Evolutionary conservation across 23 red algal species (phyloP), one percentile per base, ranked within the genome.

Genomic region (Rhodosorus marinus): DNA sequence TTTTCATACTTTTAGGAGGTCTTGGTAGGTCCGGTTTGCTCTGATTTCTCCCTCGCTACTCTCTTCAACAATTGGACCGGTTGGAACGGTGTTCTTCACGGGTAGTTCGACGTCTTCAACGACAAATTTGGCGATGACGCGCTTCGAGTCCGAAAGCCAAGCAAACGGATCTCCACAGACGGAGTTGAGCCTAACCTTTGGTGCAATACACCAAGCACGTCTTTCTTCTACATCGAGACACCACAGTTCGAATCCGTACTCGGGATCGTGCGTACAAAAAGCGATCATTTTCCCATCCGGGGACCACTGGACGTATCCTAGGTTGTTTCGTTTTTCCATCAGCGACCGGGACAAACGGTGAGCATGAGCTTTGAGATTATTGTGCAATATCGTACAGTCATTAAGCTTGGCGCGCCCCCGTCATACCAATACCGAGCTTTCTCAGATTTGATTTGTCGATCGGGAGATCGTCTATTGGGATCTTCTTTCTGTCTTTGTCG

Each of bases 231-330:
- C 73, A 25, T 93, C 76, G 23, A 62, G 47, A 19, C 59, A 49
- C 75, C 76, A 93, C 25, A 93, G 55, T 19, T 93, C 75, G 15
- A 93, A 42, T 22, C 86, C 86, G 24, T 60, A 35, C 8, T 68
- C 34, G 14, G 75, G 86, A 38, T 69, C 34, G 29, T 70, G 83
- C 17, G 70, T 30, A 56, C 76, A 93, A 50, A 93, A 93, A 0
- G 86, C 65, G 40, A 70, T 70, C 32, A 61, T 64, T 28, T 28
- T 31, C 34, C 86, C 86, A 58, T 82, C 67, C 5, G 86, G 86
- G 2, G 86, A 55, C 86, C 86, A 93, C 20, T 72, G 59, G 15
- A 93, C 70, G 49, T 92, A 92, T 21, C 83, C 83, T 21, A 92
- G 49, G 31, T 55, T 43, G 14, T 24, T 25, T 1, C 35, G n/a